Base-by-base conservation (phyloP, 345 rosid genomes). In the Citrus sp. region DNA sequence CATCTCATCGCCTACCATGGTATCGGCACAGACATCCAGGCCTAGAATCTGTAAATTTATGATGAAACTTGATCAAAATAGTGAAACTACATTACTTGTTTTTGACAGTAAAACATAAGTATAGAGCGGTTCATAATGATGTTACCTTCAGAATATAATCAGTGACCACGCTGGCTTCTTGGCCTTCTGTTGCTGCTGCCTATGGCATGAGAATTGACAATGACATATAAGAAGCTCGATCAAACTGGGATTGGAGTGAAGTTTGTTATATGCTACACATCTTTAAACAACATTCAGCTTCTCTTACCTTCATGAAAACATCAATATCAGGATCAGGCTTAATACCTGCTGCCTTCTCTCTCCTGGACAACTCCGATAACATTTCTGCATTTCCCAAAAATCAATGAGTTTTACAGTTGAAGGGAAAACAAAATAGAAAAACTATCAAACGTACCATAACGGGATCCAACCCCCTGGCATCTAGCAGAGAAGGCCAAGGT, bases 321-420 rank as follows among this genome's bases (percentile, higher is more conserved):
- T 91, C 97, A 76, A 93, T 56, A 79, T 93, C 96, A 46, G 84
- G 88, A 84, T 93, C 96, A 28, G 98, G 98, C 83, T 84, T 88
- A 38, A 91, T 91, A 65, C 88, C 87, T 55, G 93, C 92, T 21
- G 82, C 91, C 46, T 89, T 93, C 77, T 93, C 98, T 85, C 96
- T 90, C 82, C 96, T 86, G 12, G 84, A 75, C 74, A 93, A 84
- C 84, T 93, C 98, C 1, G 81, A 79, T 73, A 93, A 79, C 90
- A 91, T 74, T 32, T 89, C 98, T 93, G 82, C 76, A 79, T 25
- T 46, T 16, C 18, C 8, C 16, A 22, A 40, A 55, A 10, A 42
- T 59, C 37, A 32, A 61, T 27, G 28, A 46, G 3, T 69, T n/a
- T 5, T 18, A 54, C 34, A 32, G 40, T 34, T 21, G 35, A 16